A percentile compares a stretch with the other conserved stretches of the same genome.
phyloP scores from a whole-genome alignment of 1,284 basidiomycete genomes.

The Puccinia hordei region DNA sequence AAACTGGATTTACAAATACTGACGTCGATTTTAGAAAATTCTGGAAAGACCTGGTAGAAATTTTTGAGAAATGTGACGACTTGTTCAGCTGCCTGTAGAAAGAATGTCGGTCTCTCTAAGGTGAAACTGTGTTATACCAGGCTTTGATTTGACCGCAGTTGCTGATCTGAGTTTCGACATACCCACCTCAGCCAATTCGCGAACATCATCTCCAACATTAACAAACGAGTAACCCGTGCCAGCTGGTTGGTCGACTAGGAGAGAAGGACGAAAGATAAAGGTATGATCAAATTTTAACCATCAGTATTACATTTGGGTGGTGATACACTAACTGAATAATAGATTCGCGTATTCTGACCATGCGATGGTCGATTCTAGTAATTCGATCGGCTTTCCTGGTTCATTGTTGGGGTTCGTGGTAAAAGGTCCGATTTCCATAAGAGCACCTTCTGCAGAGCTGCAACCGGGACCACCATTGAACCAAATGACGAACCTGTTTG shows the following conservation, averaged over 20 bases:
- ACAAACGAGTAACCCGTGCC: conserved; percentile 92
- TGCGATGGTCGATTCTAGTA: conserved; percentile 67
- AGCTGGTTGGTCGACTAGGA: conserved; percentile 80
- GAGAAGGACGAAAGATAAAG: neutral
- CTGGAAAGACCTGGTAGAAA: conserved; percentile 88
- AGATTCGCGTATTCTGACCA: conserved; percentile 99
- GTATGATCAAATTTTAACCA: neutral
- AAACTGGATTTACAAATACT: conserved; percentile 24
- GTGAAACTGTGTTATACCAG: neutral
- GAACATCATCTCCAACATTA: conserved; percentile 79
- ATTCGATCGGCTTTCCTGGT: conserved; percentile 69
- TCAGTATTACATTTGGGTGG: neutral
- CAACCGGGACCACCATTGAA: conserved; percentile 76
- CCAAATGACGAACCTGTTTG: conserved; percentile 38
- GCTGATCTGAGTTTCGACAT: neutral
- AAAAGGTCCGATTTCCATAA: conserved; percentile 97
- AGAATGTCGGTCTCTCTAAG: neutral
- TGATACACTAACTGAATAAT: conserved; percentile 66
- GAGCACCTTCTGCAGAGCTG: conserved; percentile 91
- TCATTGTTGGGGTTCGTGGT: neutral
- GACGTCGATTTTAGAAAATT: conserved; percentile 73
- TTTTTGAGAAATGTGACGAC: conserved; percentile 80
- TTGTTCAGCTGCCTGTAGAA: conserved; percentile 70
- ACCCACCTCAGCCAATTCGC: conserved; percentile 68
- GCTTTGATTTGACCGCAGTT: neutral